Evolutionary conservation across 192 early-diverging fungal species (phyloP), one percentile per base, ranked within the genome.

Genomic region (Coemansia sp.): DNA sequence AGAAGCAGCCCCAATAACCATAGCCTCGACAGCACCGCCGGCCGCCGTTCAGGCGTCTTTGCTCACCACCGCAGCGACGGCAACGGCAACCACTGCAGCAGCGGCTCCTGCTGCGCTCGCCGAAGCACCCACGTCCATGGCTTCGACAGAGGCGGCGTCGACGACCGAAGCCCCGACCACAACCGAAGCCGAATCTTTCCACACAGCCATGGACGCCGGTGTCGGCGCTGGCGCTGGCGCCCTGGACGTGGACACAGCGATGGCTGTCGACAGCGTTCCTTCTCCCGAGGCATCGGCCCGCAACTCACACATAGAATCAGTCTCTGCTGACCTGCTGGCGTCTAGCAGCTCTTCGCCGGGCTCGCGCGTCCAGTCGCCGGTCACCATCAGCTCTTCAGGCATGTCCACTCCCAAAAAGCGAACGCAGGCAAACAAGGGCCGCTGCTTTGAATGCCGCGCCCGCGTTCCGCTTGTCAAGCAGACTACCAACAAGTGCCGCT

Each of bases 381-480:
- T 55, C 46, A 61, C 24, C 28, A 27, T 59, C 16, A 61, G 67
- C 3, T 70, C 73, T 27, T 47, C 76, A 24, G 76, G 81, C 54
- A 62, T 82, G 48, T 69, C 68, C 19, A 68, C 61, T 9, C 74
- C 75, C 28, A 55, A 58, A 62, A 64, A 74, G 78, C 68, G 82
- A 78, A 49, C 80, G 27, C 86, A 89, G 52, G 72, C 74, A 18
- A 90, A 88, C 72, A 89, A 88, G 74, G 85, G 86, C 34, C 81
- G 88, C 23, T 90, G 89, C 68, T 86, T 84, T 55, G 63, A 73
- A 20, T 92, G 90, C 69, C 81, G 86, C 45, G 71, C 82, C n/a
- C 89, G 87, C 67, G 86, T 92, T 32, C 89, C 88, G 56, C 83
- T 90, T 18, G 86, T 87, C 29, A 90, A 92, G 66, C 88, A 92